Evolutionary conservation across 768 basidiomycete genomes (phyloP), one percentile per base, ranked within the genome.

Genomic region (Cystobasidium onofrii): DNA sequence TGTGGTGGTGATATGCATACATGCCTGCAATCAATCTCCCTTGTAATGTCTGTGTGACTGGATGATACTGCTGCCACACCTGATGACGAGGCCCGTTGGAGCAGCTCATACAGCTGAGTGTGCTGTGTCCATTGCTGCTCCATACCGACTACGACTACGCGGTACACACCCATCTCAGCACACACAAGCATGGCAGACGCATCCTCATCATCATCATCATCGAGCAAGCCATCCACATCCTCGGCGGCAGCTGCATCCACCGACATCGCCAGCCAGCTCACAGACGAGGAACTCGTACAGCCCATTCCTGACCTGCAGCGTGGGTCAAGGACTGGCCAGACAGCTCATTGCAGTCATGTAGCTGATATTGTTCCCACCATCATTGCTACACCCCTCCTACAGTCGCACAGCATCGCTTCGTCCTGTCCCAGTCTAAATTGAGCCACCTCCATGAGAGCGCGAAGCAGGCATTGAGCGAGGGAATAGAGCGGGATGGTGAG

Each of bases 401-500:
- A 71, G 69, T 75, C 50, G 57, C 70, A 41, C 74, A 75, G 39
- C 31, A 70, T 7, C 25, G 54, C 33, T 75, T 67, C 65, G 23
- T 69, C 29, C 70, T 75, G 9, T 73, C 71, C 17, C 74, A 75
- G 52, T 41, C 60, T 15, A 64, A 62, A 27, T 41, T 64, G n/a
- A 10, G 20, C 33, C 60, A 71, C 25, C 55, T 71, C 6, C 69
- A 71, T 41, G 69, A 27, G 20, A 33, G 17, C 7, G 57, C 60
- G n/a, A 63, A 73, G 41, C 27, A 63, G 60, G 44, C 29, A n/a
- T 61, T 73, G 43, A 55, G 39, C 3, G 69, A 55, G 25, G 69
- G 69, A 10, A 60, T 71, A 23, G 52, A 71, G 55, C 52, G 55
- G 1, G 69, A 71, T 60, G 69, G 69, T 71, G 55, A 20, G 69